Evolutionary conservation across 2,329 filamentous ascomycete genomes (phyloP), one percentile per base, ranked within the genome.

Genomic region (Pseudocercospora fuligena): DNA sequence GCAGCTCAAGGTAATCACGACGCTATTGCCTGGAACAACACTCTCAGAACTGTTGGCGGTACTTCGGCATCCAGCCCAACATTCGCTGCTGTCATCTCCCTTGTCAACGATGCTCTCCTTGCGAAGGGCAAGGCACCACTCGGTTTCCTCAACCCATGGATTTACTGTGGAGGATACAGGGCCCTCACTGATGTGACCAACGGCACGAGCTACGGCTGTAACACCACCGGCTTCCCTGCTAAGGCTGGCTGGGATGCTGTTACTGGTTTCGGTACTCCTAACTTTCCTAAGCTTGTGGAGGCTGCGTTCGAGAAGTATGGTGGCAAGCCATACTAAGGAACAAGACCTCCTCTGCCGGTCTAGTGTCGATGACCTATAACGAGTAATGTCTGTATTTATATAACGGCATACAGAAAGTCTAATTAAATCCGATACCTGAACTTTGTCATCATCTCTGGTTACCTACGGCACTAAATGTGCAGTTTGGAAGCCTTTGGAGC

Each of bases 21-120:
- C 31, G 73, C 69, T 3, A 78, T 80, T 56, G 76, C 82, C 36
- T 80, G 79, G 75, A 78, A 81, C 63, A 76, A 77, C 6, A 78
- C 72, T 1, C 76, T 81, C 46, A 49, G 78, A 6, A 79, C 74
- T 2, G 74, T 75, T 6, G 83, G 82, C n/a, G 86, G 86, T 43
- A 76, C 75, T 1, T 85, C 82, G 12, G 85, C 87, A n/a, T 84
- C 88, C 14, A 31, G 5, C 51, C 90, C 89, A 0, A 80, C 87
- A 0, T 86, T 88, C 43, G 84, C 86, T 0, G 85, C 82, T 6
- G 81, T 91, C 59, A 80, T 91, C 57, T 80, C 85, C 1, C 82
- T 91, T 4, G 79, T 91, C 66, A 91, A 91, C 71, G 88, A 90
- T 71, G 87, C 85, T 1, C 80, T 87, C 33, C 75, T 90, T 31